phyloP scores from a whole-genome alignment of 2,329 filamentous ascomycete species.

The Parastagonospora avenae region DNA sequence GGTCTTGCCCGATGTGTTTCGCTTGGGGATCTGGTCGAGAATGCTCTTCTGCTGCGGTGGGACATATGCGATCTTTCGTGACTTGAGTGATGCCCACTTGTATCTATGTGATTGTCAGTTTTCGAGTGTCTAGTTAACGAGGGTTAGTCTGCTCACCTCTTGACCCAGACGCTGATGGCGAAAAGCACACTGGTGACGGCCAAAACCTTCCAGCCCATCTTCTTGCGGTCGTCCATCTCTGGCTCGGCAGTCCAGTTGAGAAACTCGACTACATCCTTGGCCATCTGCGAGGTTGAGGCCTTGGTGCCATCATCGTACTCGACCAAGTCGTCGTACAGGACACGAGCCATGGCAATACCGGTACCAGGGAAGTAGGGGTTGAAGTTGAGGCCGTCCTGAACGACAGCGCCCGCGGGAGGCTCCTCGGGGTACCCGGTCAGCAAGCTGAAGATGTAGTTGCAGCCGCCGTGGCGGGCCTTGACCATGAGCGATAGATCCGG shows the following conservation, averaged over 20 bases:
- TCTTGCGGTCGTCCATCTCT: conserved; percentile 99
- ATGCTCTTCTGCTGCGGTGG: conserved; percentile 60
- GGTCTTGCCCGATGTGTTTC: conserved; percentile 38
- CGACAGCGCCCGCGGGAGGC: conserved; percentile 82
- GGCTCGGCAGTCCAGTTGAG: conserved; percentile 99
- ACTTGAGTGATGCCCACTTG: conserved; percentile 98
- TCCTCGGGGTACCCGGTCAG: conserved; percentile 98
- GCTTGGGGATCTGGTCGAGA: conserved; percentile 38
- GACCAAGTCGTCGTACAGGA: conserved; percentile 94
- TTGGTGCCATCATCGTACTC: conserved; percentile 98
- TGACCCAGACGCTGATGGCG: conserved; percentile 92
- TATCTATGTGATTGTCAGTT: conserved; percentile 60
- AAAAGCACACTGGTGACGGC: conserved; percentile 78
- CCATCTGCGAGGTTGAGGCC: conserved; percentile 97
- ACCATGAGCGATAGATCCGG: conserved; percentile 97
- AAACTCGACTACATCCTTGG: conserved; percentile 98
- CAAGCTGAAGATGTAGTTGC: conserved; percentile 97
- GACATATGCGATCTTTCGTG: conserved; percentile 88
- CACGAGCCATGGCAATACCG: conserved; percentile 98
- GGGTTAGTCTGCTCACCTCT: conserved; percentile 63
- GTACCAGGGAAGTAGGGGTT: conserved; percentile 99
- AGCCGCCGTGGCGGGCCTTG: conserved; percentile 97
- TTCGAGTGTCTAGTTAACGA: neutral
- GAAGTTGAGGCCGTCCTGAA: conserved; percentile 95
- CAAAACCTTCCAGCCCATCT: conserved; percentile 98